Evolutionary conservation across 495 filamentous ascomycete genomes (phyloP).

Genomic region (Talaromyces ruber): DNA sequence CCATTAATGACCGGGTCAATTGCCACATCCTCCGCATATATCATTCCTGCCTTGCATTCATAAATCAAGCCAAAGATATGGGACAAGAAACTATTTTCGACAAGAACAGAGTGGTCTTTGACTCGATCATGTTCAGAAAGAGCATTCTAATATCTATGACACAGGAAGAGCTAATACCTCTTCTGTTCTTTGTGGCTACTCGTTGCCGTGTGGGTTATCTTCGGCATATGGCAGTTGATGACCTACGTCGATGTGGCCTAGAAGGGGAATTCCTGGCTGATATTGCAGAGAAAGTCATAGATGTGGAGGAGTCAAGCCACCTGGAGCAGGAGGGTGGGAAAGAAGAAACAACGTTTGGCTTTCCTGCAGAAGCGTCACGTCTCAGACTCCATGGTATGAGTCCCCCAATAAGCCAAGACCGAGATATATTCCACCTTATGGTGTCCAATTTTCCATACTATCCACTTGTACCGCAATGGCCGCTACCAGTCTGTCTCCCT

Average conservation of each 20-base stretch:
- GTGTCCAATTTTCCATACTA: constrained; percentile 1
- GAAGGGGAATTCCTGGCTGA: background rate
- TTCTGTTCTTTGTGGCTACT: constrained; percentile 1
- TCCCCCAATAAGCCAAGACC: background rate
- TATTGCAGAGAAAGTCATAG: background rate
- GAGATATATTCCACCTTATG: background rate
- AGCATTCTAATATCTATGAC: background rate
- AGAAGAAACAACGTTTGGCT: background rate
- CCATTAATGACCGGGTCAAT: background rate
- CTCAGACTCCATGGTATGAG: background rate
- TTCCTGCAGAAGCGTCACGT: background rate
- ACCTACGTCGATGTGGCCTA: background rate
- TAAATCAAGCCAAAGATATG: background rate
- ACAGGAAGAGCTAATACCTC: background rate
- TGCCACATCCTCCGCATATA: constrained; percentile 3
- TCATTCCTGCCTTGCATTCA: background rate
- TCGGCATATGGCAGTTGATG: background rate
- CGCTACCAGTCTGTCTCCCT: background rate
- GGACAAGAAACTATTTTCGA: constrained; percentile 2
- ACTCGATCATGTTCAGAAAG: background rate
- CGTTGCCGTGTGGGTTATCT: background rate
- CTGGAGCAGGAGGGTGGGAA: background rate
- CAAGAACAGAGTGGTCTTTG: background rate
- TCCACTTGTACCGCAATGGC: background rate
- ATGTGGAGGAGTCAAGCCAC: background rate